Base-by-base conservation (phyloP, 2,329 filamentous ascomycete species). In the Trichocomaceae sp. region DNA sequence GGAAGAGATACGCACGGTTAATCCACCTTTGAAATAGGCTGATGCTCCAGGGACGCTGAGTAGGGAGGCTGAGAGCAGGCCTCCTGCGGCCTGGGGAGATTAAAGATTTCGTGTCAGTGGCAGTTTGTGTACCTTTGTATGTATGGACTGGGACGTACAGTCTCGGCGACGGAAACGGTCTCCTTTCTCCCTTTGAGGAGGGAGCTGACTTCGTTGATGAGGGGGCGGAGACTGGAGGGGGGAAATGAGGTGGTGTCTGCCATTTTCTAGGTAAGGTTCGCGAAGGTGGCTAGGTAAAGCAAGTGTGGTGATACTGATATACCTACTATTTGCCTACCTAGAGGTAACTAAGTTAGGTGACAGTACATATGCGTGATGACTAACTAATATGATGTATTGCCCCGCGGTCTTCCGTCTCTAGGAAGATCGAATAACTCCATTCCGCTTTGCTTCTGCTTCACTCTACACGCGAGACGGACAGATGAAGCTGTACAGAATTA, bases 161-260 rank as follows among this genome's bases (percentile, higher is more conserved):
- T 85, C 66, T 85, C 83, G 52, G 80, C 83, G 37, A 85, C 78
- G 56, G 77, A 79, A 59, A 85, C 74, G 33, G 77, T 83, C 63
- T 84, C 79, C 57, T 77, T 75, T 53, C 76, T 76, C 44, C 78
- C 71, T 60, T 78, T 80, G 39, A 85, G 74, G 39, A 83, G 73
- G 2, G 67, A 63, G 2, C 77, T 74, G 23, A 84, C 74, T 68
- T 83, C 77, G 31, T 66, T 61, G 10, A 77, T 70, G 31, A 81
- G 68, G 5, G 68, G 63, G 13, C 67, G 71, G 50, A 82, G 58
- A n/a, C 60, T 60, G 1, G 60, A 47, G 0, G 70, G 68, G 3
- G 66, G 69, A 49, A 72, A 71, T n/a, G n/a, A n/a, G 41, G 63
- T 61, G 41, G 61, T 62, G 56, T 55, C 53, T 26, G 54, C 15